These are phyloP conservation scores for Epichloe aotearoae DNA, from an alignment of 2,329 filamentous ascomycete genomes.

Conservation along the genomic window DNA sequence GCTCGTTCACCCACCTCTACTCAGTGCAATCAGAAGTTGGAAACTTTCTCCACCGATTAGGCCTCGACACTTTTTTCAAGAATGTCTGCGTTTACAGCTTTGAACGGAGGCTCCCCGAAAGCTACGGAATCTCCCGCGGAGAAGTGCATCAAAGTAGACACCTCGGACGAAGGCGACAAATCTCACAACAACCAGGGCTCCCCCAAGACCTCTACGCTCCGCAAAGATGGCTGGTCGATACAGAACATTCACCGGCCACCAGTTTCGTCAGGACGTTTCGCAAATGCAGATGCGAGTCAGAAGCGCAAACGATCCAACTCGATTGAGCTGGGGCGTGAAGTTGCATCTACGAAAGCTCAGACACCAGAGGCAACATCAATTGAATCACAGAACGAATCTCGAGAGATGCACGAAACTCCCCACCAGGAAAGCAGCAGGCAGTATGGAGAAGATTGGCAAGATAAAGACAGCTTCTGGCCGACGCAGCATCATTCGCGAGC, in stretches of 20 bases:
- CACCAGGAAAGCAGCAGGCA: conserved; percentile 33
- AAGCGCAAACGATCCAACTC: conserved; percentile 62
- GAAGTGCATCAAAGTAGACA: conserved; percentile 17
- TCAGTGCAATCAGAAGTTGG: background rate
- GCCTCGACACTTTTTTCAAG: background rate
- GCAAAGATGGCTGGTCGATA: conserved; percentile 29
- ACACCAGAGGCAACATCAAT: conserved; percentile 21
- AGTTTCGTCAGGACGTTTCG: conserved; percentile 26
- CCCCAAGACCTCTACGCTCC: conserved; percentile 14
- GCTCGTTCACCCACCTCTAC: background rate
- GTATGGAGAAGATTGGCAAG: conserved; percentile 32
- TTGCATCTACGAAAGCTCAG: conserved; percentile 16
- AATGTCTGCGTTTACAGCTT: conserved; percentile 39
- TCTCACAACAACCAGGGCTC: conserved; percentile 13
- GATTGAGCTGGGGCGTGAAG: conserved; percentile 32
- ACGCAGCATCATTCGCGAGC: conserved; percentile 32
- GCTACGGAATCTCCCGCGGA: conserved; percentile 21
- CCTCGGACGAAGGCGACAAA: conserved; percentile 20
- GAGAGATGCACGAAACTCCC: conserved; percentile 29
- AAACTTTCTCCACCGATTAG: background rate
- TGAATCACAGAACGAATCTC: conserved; percentile 22
- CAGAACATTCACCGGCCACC: conserved; percentile 28
- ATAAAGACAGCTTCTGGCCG: conserved; percentile 36
- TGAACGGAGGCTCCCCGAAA: conserved; percentile 38
- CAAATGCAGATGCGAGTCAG: conserved; percentile 36